phyloP scores from a whole-genome alignment of 2,329 filamentous ascomycete species.

The Phaeosphaeriaceae sp. region DNA sequence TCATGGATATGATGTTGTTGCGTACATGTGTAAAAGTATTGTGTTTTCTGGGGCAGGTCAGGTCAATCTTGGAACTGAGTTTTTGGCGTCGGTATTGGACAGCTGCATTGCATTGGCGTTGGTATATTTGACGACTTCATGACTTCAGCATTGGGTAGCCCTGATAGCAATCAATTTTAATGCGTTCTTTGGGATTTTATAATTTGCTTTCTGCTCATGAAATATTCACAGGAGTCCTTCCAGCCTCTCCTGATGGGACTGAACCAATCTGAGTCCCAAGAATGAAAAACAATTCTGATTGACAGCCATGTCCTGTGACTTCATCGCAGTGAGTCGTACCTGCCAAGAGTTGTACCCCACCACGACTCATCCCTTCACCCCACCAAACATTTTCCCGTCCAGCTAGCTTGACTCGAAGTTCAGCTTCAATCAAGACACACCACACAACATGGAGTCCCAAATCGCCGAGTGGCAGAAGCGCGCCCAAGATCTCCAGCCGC shows the following conservation, averaged over 20 bases:
- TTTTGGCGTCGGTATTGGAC: neutral
- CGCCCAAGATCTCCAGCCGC: constrained; percentile 59
- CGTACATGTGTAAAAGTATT: constrained; percentile 5
- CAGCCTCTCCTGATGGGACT: no score
- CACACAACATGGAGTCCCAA: constrained; percentile 42
- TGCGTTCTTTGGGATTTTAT: neutral
- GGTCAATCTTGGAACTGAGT: neutral
- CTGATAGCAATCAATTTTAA: neutral
- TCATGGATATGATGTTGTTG: neutral
- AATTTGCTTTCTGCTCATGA: no score
- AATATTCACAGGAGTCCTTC: no score
- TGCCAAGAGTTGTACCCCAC: constrained; percentile 8
- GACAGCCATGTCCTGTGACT: neutral
- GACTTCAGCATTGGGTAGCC: constrained; percentile 6
- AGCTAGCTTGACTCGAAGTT: neutral
- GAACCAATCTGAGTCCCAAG: neutral
- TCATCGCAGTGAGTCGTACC: constrained; percentile 4
- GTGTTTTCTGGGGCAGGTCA: neutral
- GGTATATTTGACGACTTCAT: neutral
- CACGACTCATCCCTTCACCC: constrained; percentile 14
- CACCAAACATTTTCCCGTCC: constrained; percentile 18
- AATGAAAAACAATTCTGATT: neutral
- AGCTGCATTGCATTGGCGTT: constrained; percentile 15
- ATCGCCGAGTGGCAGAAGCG: constrained; percentile 65
- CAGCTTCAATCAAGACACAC: neutral